These are phyloP conservation scores for Insectozyma bohioensis DNA, from an alignment of 1,139 yeast genomes.

Conservation along the genomic window DNA sequence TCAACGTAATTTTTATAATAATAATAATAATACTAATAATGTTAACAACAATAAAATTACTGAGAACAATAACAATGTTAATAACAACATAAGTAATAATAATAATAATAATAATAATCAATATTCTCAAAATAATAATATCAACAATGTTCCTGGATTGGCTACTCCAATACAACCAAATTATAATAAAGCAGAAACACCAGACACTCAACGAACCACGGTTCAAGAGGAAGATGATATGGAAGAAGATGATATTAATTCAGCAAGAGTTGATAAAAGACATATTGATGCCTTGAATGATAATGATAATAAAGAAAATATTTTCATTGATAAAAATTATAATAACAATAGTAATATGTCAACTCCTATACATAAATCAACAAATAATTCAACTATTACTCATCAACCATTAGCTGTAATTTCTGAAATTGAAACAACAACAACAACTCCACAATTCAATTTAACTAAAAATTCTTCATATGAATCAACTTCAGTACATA, in stretches of 20 bases:
- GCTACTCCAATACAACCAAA: conserved; percentile 42
- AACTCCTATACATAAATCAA: conserved; percentile 27
- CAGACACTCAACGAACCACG: conserved; percentile 49
- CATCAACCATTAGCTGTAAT: conserved; percentile 40
- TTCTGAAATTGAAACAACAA: conserved; percentile 27
- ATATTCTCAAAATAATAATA: conserved; percentile 4
- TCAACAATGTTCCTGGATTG: conserved; percentile 16
- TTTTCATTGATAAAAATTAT: conserved; percentile 32
- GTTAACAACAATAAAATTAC: conserved; percentile 3
- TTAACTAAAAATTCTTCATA: conserved; percentile 30
- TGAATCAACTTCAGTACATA: conserved; percentile 12
- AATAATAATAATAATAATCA: conserved; percentile 10
- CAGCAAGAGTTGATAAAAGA: conserved; percentile 30
- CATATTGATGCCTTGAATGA: conserved; percentile 34
- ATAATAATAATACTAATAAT: conserved; percentile 12
- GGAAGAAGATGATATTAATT: conserved; percentile 26
- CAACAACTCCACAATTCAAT: neutral
- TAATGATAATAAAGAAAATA: conserved; percentile 46
- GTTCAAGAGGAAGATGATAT: conserved; percentile 44
- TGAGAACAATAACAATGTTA: conserved; percentile 1
- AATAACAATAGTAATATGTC: conserved; percentile 26
- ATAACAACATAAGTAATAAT: conserved; percentile 8
- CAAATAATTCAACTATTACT: conserved; percentile 9
- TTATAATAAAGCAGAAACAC: conserved; percentile 33
- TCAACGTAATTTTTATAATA: conserved; percentile 10